phyloP scores from a whole-genome alignment of 2,329 filamentous ascomycete species.

The Pseudocercospora eumusae region DNA sequence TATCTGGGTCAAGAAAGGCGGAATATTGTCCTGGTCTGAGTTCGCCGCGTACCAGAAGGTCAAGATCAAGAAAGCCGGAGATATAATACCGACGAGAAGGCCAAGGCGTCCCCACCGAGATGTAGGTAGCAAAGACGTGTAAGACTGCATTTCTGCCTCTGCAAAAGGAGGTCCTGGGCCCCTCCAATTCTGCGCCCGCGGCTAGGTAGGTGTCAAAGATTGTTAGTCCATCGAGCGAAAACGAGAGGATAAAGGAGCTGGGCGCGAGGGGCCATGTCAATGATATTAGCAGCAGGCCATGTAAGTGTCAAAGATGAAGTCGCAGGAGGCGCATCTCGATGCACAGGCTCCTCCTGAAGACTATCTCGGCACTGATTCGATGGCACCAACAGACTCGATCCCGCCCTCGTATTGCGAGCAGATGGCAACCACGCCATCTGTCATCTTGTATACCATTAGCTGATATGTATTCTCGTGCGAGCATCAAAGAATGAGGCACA shows the following conservation, averaged over 20 bases:
- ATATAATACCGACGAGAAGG: conserved; percentile 16
- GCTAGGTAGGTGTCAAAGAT: background rate
- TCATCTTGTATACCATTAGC: background rate
- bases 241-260: background rate
- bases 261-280: background rate
- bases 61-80: conserved; percentile 18
- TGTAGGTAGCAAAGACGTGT: conserved; percentile 12
- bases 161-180: background rate
- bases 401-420: background rate
- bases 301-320: background rate
- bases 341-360: background rate
- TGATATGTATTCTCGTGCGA: background rate
- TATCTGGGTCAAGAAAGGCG: conserved; percentile 26
- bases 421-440: background rate
- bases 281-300: background rate
- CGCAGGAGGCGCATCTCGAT: background rate
- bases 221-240: background rate
- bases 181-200: background rate
- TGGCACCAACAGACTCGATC: background rate
- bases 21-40: conserved; percentile 27
- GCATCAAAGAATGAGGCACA: background rate
- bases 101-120: conserved; percentile 15
- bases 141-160: conserved; percentile 9
- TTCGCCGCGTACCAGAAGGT: conserved; percentile 29
- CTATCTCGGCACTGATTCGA: background rate